Evolutionary conservation across 805 yeast genomes (phyloP).

Genomic region (Metschnikowia sp.): DNA sequence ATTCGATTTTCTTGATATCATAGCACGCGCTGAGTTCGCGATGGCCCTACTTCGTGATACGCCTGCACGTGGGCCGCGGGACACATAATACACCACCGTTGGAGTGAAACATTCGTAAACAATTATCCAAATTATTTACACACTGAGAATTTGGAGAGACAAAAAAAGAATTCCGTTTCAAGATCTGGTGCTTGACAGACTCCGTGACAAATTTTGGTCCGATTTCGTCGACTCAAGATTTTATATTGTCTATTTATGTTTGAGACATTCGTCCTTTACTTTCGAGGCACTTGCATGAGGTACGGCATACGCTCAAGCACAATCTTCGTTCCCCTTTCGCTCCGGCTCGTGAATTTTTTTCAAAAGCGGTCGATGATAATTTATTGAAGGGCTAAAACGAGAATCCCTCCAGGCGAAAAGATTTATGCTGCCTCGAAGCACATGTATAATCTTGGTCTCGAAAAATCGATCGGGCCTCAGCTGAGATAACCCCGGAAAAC

Average conservation of each 20-base stretch:
- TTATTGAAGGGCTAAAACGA: neutral
- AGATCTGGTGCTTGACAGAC: neutral
- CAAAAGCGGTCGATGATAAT: neutral
- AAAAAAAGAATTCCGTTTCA: neutral
- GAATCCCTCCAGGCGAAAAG: neutral
- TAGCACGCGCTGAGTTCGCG: neutral
- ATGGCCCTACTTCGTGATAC: too few relatives aligned
- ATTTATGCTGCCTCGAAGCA: neutral
- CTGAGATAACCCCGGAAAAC: too few relatives aligned
- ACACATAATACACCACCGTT: neutral
- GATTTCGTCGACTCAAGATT: constrained; percentile 8
- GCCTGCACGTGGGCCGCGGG: neutral
- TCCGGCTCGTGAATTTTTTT: neutral
- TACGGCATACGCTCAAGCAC: neutral
- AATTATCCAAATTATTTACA: neutral
- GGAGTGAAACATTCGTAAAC: constrained; percentile 1
- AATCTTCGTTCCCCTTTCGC: neutral
- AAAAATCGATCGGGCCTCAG: too few relatives aligned
- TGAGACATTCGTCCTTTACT: constrained; percentile 11
- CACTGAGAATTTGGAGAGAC: neutral
- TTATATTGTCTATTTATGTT: neutral
- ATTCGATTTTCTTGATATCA: neutral
- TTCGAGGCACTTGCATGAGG: neutral
- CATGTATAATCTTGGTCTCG: too few relatives aligned
- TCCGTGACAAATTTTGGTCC: constrained; percentile 4